Evolutionary conservation across 768 basidiomycete genomes (phyloP).

Genomic region (Russula brevipes): DNA sequence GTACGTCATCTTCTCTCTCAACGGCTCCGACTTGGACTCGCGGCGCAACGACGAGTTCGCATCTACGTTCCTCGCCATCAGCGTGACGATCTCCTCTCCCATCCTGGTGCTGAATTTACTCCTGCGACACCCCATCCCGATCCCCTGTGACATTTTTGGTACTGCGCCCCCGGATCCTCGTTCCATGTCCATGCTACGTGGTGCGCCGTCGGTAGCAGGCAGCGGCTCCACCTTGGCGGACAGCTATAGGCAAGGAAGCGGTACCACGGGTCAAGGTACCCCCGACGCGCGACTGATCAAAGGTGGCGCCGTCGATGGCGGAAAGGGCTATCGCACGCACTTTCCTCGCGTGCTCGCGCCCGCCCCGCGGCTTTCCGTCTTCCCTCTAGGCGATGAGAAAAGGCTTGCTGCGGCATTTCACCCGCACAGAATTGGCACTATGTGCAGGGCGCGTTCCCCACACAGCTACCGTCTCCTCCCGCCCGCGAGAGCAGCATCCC

Average conservation of each 20-base stretch:
- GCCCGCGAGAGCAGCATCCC: not conserved
- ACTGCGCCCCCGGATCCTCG: slow-evolving; percentile 41
- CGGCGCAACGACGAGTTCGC: slow-evolving; percentile 34
- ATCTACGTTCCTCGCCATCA: slow-evolving; percentile 53
- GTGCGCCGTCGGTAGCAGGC: slow-evolving; percentile 42
- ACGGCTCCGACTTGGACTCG: slow-evolving; percentile 35
- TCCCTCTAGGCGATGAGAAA: slow-evolving; percentile 48
- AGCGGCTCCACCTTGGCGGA: slow-evolving; percentile 45
- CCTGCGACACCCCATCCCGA: slow-evolving; percentile 56
- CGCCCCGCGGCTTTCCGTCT: slow-evolving; percentile 61
- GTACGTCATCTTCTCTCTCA: slow-evolving; percentile 43
- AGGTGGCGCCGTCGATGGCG: slow-evolving; percentile 67
- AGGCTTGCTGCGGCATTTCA: not conserved
- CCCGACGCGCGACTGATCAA: slow-evolving; percentile 39
- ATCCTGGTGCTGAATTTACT: slow-evolving; percentile 58
- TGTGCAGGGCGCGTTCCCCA: not conserved
- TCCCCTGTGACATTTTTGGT: slow-evolving; percentile 63
- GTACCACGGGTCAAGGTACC: slow-evolving; percentile 35
- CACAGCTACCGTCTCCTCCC: not conserved
- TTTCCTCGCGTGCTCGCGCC: slow-evolving; percentile 59
- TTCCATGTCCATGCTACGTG: slow-evolving; percentile 36
- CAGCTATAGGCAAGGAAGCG: slow-evolving; percentile 60
- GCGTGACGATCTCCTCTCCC: slow-evolving; percentile 64
- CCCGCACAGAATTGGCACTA: not conserved
- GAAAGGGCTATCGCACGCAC: slow-evolving; percentile 55